Conservation (phyloP, 257 asterid species). For the Solanum lycopersicoides region DNA sequence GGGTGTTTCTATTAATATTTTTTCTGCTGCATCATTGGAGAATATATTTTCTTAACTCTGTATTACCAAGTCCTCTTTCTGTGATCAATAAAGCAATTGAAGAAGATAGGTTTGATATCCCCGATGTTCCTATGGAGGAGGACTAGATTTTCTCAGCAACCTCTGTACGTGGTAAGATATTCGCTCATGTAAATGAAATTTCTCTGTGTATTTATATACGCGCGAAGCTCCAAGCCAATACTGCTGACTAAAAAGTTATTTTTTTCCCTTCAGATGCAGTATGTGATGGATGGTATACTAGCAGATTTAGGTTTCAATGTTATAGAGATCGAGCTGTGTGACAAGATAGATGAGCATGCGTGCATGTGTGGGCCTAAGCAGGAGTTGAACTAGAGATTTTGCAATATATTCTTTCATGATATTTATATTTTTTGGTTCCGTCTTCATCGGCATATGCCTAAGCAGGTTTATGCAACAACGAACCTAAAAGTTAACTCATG, state of each 20-base stretch:
- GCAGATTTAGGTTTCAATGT: not conserved
- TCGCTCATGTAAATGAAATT: not conserved
- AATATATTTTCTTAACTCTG: slow-evolving; percentile 32
- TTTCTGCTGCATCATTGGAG: not conserved
- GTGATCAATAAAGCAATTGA: slow-evolving; percentile 54
- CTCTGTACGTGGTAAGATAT: not conserved
- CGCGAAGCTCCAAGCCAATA: not conserved
- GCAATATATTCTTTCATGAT: not conserved
- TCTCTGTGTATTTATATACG: not conserved
- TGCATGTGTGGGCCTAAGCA: not conserved
- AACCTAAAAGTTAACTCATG: not conserved
- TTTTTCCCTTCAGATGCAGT: not conserved
- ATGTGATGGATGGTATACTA: not conserved
- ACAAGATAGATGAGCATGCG: not conserved
- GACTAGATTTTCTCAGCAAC: slow-evolving; percentile 22
- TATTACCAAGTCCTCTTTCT: slow-evolving; percentile 48
- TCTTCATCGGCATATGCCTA: not conserved
- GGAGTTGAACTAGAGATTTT: not conserved
- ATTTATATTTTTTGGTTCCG: not conserved
- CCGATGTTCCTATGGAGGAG: slow-evolving; percentile 96
- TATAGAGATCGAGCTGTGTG: not conserved
- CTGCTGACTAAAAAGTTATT: not conserved
- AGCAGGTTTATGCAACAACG: not conserved
- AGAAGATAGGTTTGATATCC: slow-evolving; percentile 87
- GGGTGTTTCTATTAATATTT: not conserved